Base-by-base conservation (phyloP, 1,284 basidiomycete genomes). In the Inonotus obliquus region DNA sequence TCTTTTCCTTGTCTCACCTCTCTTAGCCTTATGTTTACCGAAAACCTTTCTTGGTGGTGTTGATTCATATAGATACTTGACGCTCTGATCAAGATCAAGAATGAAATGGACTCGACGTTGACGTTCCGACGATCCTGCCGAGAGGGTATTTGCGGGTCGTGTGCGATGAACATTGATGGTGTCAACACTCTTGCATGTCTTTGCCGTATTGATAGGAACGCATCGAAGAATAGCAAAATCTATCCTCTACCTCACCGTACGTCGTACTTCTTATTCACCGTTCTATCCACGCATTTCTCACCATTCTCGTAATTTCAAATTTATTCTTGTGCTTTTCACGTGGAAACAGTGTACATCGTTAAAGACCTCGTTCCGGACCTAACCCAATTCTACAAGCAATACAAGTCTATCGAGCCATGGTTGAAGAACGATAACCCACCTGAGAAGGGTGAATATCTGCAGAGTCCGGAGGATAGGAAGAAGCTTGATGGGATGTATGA, bases 101-200 rank as follows among this genome's bases (percentile, higher is more conserved):
- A 98, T 76, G 96, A 98, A 76, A 73, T 96, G 27, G 96, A 98
- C 79, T 91, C 96, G 6, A 97, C 96, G 1, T 81, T 99, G 51
- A 98, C 96, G 17, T 98, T 98, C 83, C 89, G 96, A 62, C 87
- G 96, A 61, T 97, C 94, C 35, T 99, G 96, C 83, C 81, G 96
- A 67, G 96, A 98, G 80, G 96, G 96, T 65, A 99, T 98, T 70
- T 98, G 97, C 72, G 97, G 96, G 51, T 96, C 92, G 17, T 99
- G 96, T 74, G 96, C 96, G 64, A 98, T 99, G 96, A 98, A 98
- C 83, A 94, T 98, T 72, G 90, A 98, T 75, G 96, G 96, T 65
- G 87, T 93, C 76, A 98, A 98, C 83, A 99, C 96, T 2, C 87
- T 99, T 62, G 96, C 96, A 23, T 99, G 97, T 77, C 82, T 99